Conservation (phyloP, 2,329 filamentous ascomycete genomes). For the Verticillium isaacii region DNA sequence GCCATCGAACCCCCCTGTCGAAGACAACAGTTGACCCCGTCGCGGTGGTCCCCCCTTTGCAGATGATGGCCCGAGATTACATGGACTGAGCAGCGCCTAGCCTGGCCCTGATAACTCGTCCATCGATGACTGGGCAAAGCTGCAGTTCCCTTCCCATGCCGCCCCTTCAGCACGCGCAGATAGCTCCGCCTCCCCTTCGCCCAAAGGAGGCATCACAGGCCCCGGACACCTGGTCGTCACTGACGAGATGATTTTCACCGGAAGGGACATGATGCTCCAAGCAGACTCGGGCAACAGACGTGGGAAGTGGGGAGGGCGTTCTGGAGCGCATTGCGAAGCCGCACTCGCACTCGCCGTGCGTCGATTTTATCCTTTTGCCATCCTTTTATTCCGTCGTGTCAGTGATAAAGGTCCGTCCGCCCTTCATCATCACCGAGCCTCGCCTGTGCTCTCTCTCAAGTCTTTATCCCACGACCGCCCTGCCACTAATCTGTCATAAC, state of each 20-base stretch:
- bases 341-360: background rate
- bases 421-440: background rate
- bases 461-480: conserved; percentile 16
- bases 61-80: conserved; percentile 30
- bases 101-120: conserved; percentile 27
- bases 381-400: conserved; percentile 1
- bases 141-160: conserved; percentile 5
- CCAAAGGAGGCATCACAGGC: conserved; percentile 4
- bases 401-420: conserved; percentile 5
- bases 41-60: conserved; percentile 19
- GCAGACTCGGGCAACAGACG: background rate
- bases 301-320: background rate
- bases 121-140: conserved; percentile 29
- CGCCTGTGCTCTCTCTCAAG: conserved; percentile 1
- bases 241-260: conserved; percentile 11
- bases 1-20: background rate
- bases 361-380: background rate
- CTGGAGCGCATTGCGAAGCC: background rate
- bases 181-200: conserved; percentile 9
- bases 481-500: conserved; percentile 3
- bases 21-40: background rate
- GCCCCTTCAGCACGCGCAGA: conserved; percentile 7
- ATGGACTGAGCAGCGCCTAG: conserved; percentile 9
- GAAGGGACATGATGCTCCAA: background rate
- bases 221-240: conserved; percentile 10